Percentiles rank a stretch among this genome's conserved stretches.
These are phyloP conservation scores for Cyphellophora attinorum DNA, from an alignment of 2,329 filamentous ascomycete species.

Conservation along the genomic window DNA sequence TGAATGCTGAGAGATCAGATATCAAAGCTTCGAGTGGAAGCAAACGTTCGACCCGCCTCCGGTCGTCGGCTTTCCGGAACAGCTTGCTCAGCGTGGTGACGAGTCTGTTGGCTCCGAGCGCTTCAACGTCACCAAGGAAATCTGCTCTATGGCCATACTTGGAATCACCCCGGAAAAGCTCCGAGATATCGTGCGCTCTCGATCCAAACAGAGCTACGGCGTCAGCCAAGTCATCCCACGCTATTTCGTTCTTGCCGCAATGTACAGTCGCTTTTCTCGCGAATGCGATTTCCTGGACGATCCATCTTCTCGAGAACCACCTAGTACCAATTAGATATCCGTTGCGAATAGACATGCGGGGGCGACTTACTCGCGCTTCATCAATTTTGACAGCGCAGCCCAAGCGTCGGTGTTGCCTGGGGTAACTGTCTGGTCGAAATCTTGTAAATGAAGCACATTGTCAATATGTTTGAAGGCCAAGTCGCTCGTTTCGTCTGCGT, in stretches of 20 bases:
- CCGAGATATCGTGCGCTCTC: background rate
- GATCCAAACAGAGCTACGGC: slow-evolving; percentile 4
- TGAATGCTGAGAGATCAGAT: slow-evolving; percentile 12
- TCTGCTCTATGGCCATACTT: slow-evolving; percentile 5
- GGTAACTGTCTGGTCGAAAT: slow-evolving; percentile 8
- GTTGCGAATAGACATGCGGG: slow-evolving; percentile 8
- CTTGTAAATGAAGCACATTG: slow-evolving; percentile 7
- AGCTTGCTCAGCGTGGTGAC: slow-evolving; percentile 18
- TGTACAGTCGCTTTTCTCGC: slow-evolving; percentile 4
- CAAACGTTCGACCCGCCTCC: slow-evolving; percentile 14
- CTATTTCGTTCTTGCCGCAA: slow-evolving; percentile 4
- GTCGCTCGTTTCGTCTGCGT: slow-evolving; percentile 2
- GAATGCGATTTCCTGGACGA: slow-evolving; percentile 9
- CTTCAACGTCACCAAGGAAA: slow-evolving; percentile 9
- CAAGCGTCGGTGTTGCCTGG: too few species aligned
- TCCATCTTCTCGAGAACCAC: slow-evolving; percentile 6
- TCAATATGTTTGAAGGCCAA: slow-evolving; percentile 10
- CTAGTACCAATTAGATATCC: too few species aligned
- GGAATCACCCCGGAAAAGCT: background rate
- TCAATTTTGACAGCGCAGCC: too few species aligned
- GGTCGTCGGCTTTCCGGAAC: slow-evolving; percentile 17
- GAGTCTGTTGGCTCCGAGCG: slow-evolving; percentile 14
- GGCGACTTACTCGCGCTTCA: slow-evolving; percentile 5
- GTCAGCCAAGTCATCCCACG: slow-evolving; percentile 4
- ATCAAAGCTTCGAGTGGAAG: slow-evolving; percentile 18